These are phyloP conservation scores for Lolium multiflorum DNA, from an alignment of 176 grass and related monocot genomes.

Conservation along the genomic window DNA sequence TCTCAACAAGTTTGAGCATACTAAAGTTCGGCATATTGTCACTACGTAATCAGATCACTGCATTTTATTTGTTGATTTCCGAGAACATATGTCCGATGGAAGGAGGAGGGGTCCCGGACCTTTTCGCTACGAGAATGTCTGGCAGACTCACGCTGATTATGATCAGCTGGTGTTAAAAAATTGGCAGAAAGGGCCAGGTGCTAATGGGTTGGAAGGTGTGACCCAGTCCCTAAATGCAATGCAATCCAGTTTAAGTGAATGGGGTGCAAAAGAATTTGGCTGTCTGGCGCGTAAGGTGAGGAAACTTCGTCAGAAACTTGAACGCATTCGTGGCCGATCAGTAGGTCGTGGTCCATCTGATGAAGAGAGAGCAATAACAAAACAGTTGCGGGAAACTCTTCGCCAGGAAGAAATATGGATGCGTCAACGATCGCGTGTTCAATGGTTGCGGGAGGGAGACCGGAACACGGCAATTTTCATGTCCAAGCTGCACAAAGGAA, in stretches of 20 bases:
- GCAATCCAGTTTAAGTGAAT: too few relatives aligned
- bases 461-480: neutral
- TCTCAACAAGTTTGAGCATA: neutral
- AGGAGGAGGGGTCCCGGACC: neutral
- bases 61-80: neutral
- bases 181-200: neutral
- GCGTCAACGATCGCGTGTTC: neutral
- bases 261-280: too few relatives aligned
- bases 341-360: too few relatives aligned
- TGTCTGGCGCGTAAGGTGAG: too few relatives aligned
- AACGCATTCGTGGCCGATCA: too few relatives aligned
- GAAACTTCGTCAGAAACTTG: too few relatives aligned
- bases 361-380: too few relatives aligned
- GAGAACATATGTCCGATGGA: neutral
- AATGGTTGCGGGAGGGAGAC: neutral
- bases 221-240: too few relatives aligned
- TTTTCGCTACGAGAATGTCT: neutral
- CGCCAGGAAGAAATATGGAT: neutral
- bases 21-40: neutral
- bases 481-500: neutral
- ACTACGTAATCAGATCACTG: neutral
- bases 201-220: too few relatives aligned
- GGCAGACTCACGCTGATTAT: neutral
- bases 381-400: neutral
- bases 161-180: accelerated